A percentile compares a stretch with the other conserved stretches of the same genome.
phyloP scores from a whole-genome alignment of 768 basidiomycete species.

The Epithele typhae region DNA sequence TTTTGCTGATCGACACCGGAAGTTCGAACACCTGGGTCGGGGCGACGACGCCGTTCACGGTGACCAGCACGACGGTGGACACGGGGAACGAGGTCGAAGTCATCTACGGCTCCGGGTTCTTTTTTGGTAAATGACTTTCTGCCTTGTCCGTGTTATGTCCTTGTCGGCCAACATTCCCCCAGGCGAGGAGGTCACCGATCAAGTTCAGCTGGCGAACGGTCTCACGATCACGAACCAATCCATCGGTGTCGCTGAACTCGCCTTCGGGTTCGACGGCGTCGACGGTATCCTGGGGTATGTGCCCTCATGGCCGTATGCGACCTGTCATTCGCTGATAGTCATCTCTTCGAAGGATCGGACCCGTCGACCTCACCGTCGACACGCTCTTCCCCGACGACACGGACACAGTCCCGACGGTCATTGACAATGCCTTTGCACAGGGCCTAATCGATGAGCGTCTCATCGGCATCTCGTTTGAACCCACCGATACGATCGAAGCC shows the following conservation, averaged over 20 bases:
- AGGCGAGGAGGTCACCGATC: slow-evolving; percentile 30
- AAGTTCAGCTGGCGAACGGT: slow-evolving; percentile 34
- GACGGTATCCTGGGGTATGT: slow-evolving; percentile 38
- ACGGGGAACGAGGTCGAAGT: slow-evolving; percentile 35
- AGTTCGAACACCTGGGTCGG: slow-evolving; percentile 57
- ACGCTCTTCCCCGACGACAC: slow-evolving; percentile 17
- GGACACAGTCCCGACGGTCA: slow-evolving; percentile 25
- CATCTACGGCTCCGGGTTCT: slow-evolving; percentile 47
- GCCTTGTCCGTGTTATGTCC: background rate
- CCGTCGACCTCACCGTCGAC: slow-evolving; percentile 44
- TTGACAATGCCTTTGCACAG: slow-evolving; percentile 28
- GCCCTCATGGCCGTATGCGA: background rate
- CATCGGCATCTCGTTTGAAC: slow-evolving; percentile 26
- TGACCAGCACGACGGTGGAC: slow-evolving; percentile 36
- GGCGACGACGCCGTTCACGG: slow-evolving; percentile 39
- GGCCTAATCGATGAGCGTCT: slow-evolving; percentile 19
- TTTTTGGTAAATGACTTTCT: slow-evolving; percentile 30
- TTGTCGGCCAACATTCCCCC: background rate
- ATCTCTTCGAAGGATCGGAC: slow-evolving; percentile 52
- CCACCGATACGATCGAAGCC: slow-evolving; percentile 9
- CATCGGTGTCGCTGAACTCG: slow-evolving; percentile 32
- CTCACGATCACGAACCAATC: slow-evolving; percentile 27
- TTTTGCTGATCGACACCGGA: slow-evolving; percentile 53
- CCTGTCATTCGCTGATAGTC: background rate
- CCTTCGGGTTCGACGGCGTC: slow-evolving; percentile 25